Conservation (phyloP, 257 asterid genomes). For the Solanum bukasovii region DNA sequence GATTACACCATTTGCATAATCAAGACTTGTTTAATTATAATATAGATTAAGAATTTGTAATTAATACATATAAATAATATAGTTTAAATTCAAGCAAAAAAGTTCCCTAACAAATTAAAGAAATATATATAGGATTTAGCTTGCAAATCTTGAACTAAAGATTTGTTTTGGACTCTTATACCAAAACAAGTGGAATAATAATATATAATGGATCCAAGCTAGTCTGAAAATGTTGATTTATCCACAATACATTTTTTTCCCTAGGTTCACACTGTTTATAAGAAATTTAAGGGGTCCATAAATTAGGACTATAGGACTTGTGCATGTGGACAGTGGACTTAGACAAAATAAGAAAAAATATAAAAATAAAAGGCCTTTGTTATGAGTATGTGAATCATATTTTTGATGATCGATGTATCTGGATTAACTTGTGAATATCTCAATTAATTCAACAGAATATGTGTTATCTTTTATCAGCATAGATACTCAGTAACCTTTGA, state of each 20-base stretch:
- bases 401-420: neutral
- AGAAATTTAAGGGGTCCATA: neutral
- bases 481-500: neutral
- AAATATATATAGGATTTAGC: neutral
- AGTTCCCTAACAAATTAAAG: neutral
- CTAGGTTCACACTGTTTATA: slow-evolving; percentile 23
- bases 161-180: neutral
- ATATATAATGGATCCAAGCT: neutral
- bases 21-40: neutral
- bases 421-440: neutral
- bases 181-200: neutral
- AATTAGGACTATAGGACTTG: neutral
- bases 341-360: neutral
- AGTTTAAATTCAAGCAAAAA: neutral
- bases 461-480: neutral
- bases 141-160: neutral
- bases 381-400: neutral
- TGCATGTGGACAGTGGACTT: neutral
- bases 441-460: neutral
- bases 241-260: slow-evolving; percentile 3
- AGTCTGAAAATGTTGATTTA: slow-evolving; percentile 26
- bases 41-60: neutral
- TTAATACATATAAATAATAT: neutral
- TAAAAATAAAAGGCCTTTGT: neutral
- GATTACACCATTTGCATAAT: neutral